A percentile compares a stretch with the other conserved stretches of the same genome.
phyloP scores from a whole-genome alignment of 1,139 yeast species.

The Lodderomyces oxycetoniae region DNA sequence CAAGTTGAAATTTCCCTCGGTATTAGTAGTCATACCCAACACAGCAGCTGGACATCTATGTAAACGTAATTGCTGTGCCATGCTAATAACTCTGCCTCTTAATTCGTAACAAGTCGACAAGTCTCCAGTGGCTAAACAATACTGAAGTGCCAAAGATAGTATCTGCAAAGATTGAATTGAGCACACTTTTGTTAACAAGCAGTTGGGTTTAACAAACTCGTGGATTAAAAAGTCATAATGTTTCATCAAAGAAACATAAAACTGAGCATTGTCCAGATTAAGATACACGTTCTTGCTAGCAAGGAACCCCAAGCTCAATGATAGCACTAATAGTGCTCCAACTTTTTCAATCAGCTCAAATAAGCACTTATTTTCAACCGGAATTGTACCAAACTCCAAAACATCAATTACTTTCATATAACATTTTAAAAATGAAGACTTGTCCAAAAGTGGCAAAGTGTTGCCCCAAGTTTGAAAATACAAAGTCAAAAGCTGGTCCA shows the following conservation, averaged over 20 bases:
- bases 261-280: constrained; percentile 16
- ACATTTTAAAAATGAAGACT: constrained; percentile 55
- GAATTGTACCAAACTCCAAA: constrained; percentile 25
- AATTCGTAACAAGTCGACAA: constrained; percentile 68
- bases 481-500: constrained; percentile 52
- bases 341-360: constrained; percentile 48
- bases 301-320: constrained; percentile 56
- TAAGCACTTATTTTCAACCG: constrained; percentile 9
- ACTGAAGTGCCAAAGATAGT: constrained; percentile 61
- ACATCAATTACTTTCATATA: constrained; percentile 48
- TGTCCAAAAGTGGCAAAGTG: constrained; percentile 64
- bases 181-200: constrained; percentile 51
- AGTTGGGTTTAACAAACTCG: constrained; percentile 49
- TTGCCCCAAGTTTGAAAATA: constrained; percentile 81
- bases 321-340: constrained; percentile 55
- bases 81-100: constrained; percentile 70
- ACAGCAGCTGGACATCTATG: constrained; percentile 90
- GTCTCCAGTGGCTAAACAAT: constrained; percentile 72
- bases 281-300: constrained; percentile 29
- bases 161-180: constrained; percentile 70
- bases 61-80: constrained; percentile 81
- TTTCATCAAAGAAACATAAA: constrained; percentile 26
- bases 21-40: constrained; percentile 40
- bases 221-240: constrained; percentile 50
- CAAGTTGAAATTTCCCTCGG: constrained; percentile 51